phyloP scores from a whole-genome alignment of 768 basidiomycete genomes.

The Trametes punicea region DNA sequence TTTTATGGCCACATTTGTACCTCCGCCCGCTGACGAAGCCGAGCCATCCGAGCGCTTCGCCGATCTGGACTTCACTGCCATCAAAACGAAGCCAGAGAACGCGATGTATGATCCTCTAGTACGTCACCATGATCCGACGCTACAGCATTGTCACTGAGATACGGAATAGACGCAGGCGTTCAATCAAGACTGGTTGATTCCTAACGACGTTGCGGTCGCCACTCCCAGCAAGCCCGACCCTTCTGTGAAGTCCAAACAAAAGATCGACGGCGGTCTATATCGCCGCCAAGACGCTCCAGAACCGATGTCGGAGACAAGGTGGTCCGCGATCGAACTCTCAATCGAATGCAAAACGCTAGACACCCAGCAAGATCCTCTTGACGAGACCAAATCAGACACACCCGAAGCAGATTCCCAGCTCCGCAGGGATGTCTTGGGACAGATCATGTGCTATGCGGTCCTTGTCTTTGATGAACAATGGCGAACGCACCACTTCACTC shows the following conservation, averaged over 20 bases:
- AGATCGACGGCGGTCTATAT: neutral
- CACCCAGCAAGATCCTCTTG: neutral
- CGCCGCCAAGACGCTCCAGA: neutral
- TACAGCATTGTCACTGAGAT: too few relatives aligned
- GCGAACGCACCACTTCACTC: neutral
- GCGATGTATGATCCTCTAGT: too few relatives aligned
- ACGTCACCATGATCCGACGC: too few relatives aligned
- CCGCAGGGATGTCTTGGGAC: neutral
- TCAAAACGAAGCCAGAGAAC: too few relatives aligned
- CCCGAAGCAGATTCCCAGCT: neutral
- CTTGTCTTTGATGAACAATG: slow-evolving; percentile 1
- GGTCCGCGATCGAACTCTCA: neutral
- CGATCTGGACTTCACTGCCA: too few relatives aligned
- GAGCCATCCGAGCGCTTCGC: too few relatives aligned
- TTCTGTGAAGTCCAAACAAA: neutral
- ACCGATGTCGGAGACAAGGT: neutral
- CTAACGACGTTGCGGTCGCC: neutral
- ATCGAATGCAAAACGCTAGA: neutral
- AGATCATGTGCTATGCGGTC: neutral
- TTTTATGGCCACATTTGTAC: too few relatives aligned
- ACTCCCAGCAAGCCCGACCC: neutral
- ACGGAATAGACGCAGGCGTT: too few relatives aligned
- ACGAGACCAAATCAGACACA: neutral
- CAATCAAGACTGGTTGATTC: neutral
- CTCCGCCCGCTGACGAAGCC: too few relatives aligned